Evolutionary conservation across 1,139 yeast genomes (phyloP).

Genomic region (Geotrichum candidum): DNA sequence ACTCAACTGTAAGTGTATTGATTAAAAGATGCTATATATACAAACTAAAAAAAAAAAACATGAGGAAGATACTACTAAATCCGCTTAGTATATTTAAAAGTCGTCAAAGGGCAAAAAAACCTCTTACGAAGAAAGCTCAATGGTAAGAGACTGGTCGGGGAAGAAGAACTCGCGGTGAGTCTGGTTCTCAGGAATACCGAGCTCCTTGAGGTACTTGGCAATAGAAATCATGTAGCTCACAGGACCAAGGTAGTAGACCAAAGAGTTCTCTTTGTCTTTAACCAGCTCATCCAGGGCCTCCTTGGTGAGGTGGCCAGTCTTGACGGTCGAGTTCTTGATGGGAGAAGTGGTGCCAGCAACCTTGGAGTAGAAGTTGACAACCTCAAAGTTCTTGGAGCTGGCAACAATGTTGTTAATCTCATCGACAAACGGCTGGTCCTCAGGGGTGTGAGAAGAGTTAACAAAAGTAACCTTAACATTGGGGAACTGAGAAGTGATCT

Average conservation of each 20-base stretch:
- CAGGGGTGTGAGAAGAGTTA: constrained; percentile 25
- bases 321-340: constrained; percentile 9
- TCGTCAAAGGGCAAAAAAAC: too few species aligned
- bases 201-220: constrained; percentile 11
- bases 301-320: constrained; percentile 19
- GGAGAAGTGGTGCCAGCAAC: background rate
- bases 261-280: constrained; percentile 1
- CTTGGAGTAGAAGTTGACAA: constrained; percentile 21
- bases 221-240: constrained; percentile 16
- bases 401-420: constrained; percentile 19
- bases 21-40: background rate
- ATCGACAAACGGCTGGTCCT: constrained; percentile 22
- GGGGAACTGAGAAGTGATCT: constrained; percentile 25
- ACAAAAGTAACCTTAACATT: constrained; percentile 21
- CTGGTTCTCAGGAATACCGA: constrained; percentile 14
- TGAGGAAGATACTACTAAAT: background rate
- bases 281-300: constrained; percentile 19
- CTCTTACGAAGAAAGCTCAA: constrained; percentile 4
- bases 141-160: constrained; percentile 16
- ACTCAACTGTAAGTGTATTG: background rate
- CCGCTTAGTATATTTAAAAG: too few species aligned
- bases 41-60: background rate
- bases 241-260: constrained; percentile 17
- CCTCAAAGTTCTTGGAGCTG: constrained; percentile 20
- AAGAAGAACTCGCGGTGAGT: constrained; percentile 18